Percentiles rank a stretch among this genome's conserved stretches.
Evolutionary conservation across 768 basidiomycete genomes (phyloP).

Genomic region (Termitomyces sp.): DNA sequence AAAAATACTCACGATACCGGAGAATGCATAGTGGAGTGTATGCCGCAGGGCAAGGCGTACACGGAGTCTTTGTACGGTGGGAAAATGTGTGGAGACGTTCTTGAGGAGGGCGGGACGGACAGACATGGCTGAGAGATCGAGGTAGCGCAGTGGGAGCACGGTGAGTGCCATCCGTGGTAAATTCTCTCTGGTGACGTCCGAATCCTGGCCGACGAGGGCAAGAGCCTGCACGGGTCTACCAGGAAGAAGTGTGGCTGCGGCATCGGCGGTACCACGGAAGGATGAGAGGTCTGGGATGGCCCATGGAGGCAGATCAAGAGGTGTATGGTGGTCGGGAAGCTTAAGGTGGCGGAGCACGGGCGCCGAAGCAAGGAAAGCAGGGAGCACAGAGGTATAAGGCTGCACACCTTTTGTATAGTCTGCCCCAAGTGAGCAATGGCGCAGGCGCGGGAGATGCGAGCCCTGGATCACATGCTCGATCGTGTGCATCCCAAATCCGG

Average conservation of each 20-base stretch:
- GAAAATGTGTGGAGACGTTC: slow-evolving; percentile 47
- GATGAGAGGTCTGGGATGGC: slow-evolving; percentile 44
- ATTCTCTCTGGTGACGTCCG: slow-evolving; percentile 47
- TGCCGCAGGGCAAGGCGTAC: slow-evolving; percentile 58
- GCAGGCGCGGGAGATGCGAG: slow-evolving; percentile 35
- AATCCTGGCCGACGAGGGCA: slow-evolving; percentile 51
- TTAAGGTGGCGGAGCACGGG: slow-evolving; percentile 40
- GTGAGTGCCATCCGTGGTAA: slow-evolving; percentile 45
- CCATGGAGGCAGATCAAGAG: slow-evolving; percentile 33
- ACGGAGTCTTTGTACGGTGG: slow-evolving; percentile 43
- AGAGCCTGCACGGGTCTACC: slow-evolving; percentile 55
- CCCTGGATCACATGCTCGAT: slow-evolving; percentile 39
- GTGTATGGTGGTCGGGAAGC: slow-evolving; percentile 38
- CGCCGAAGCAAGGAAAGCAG: slow-evolving; percentile 36
- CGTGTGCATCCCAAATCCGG: slow-evolving; percentile 26
- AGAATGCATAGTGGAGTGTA: slow-evolving; percentile 58
- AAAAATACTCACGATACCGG: slow-evolving; percentile 53
- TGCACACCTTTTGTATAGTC: slow-evolving; percentile 38
- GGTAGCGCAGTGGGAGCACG: slow-evolving; percentile 39
- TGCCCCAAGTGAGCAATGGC: slow-evolving; percentile 37
- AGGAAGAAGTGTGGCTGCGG: slow-evolving; percentile 56
- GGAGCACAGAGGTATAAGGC: slow-evolving; percentile 34
- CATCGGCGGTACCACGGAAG: slow-evolving; percentile 56
- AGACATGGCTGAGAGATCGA: slow-evolving; percentile 58
- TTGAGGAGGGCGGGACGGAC: slow-evolving; percentile 53